These are phyloP conservation scores for Vitis rupestris DNA, from an alignment of 164 flowering plant species.

Conservation along the genomic window DNA sequence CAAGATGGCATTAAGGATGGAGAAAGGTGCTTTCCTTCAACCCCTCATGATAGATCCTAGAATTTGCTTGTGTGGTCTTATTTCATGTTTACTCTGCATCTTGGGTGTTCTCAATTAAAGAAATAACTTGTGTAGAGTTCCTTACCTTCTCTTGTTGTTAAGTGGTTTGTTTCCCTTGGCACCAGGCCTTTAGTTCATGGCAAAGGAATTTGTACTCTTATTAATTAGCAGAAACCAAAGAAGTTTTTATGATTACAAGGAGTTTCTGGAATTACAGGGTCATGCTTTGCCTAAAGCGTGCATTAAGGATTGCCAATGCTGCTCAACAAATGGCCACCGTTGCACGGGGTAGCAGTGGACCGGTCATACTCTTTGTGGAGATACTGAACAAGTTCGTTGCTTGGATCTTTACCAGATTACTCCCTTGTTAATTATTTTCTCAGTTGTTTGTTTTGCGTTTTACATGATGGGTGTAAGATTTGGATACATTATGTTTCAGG, in stretches of 20 bases:
- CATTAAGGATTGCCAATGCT: conserved; percentile 94
- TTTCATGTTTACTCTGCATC: too few relatives aligned
- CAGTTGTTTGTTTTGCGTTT: background rate
- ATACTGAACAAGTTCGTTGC: conserved; percentile 79
- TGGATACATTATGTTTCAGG: conserved; percentile 36
- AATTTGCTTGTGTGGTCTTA: too few relatives aligned
- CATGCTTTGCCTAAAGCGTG: conserved; percentile 89
- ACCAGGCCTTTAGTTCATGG: too few relatives aligned
- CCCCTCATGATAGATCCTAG: too few relatives aligned
- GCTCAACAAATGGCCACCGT: conserved; percentile 95
- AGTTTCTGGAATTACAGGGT: conserved; percentile 50
- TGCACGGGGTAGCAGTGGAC: conserved; percentile 84
- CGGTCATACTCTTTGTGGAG: conserved; percentile 83
- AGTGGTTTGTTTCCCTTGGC: too few relatives aligned
- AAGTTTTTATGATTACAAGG: too few relatives aligned
- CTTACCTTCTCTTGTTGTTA: too few relatives aligned
- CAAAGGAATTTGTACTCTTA: too few relatives aligned
- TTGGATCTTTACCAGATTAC: background rate
- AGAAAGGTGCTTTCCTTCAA: conserved; percentile 58
- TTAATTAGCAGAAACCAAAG: too few relatives aligned
- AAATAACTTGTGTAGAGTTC: too few relatives aligned
- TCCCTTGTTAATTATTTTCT: background rate
- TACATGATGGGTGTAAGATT: too few relatives aligned
- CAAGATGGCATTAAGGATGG: conserved; percentile 93
- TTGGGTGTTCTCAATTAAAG: too few relatives aligned